These are phyloP conservation scores for Sphaerulina musiva DNA, from an alignment of 2,329 filamentous ascomycete genomes.

Conservation along the genomic window DNA sequence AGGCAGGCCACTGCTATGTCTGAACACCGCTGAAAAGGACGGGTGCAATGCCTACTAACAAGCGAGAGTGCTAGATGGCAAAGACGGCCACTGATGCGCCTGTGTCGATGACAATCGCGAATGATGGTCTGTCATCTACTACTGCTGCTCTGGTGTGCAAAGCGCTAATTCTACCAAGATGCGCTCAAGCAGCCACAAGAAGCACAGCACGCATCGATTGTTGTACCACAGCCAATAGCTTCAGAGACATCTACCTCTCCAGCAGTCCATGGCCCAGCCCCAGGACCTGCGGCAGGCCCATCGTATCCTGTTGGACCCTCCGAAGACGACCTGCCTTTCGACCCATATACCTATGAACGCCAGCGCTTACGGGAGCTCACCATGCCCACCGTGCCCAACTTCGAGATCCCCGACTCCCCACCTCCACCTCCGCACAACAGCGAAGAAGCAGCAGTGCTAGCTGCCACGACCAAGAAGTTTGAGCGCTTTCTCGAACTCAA, in stretches of 20 bases:
- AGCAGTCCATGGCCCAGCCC: slow-evolving; percentile 3
- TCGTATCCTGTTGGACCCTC: neutral
- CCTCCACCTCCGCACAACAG: slow-evolving; percentile 42
- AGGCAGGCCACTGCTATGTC: slow-evolving; percentile 21
- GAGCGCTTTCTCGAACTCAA: slow-evolving; percentile 71
- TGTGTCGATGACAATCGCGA: neutral
- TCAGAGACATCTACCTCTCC: neutral
- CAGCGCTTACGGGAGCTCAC: slow-evolving; percentile 64
- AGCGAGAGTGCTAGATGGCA: slow-evolving; percentile 27
- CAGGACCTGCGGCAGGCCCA: slow-evolving; percentile 13
- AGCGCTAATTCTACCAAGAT: neutral
- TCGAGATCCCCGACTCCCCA: slow-evolving; percentile 68
- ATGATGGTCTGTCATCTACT: neutral
- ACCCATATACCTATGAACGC: slow-evolving; percentile 62
- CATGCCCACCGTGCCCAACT: slow-evolving; percentile 63
- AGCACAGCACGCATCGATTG: neutral
- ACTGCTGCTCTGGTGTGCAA: neutral
- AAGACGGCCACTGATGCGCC: slow-evolving; percentile 17
- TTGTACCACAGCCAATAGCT: neutral
- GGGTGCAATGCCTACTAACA: slow-evolving; percentile 43
- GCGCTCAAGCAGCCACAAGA: neutral
- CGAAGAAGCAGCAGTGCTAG: slow-evolving; percentile 28
- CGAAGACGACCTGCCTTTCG: slow-evolving; percentile 35
- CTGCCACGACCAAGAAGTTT: slow-evolving; percentile 57
- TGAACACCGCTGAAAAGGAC: slow-evolving; percentile 18